Evolutionary conservation across 202 grass and related monocot species (phyloP), one percentile per base, ranked within the genome.

Genomic region (Carex arenaria): DNA sequence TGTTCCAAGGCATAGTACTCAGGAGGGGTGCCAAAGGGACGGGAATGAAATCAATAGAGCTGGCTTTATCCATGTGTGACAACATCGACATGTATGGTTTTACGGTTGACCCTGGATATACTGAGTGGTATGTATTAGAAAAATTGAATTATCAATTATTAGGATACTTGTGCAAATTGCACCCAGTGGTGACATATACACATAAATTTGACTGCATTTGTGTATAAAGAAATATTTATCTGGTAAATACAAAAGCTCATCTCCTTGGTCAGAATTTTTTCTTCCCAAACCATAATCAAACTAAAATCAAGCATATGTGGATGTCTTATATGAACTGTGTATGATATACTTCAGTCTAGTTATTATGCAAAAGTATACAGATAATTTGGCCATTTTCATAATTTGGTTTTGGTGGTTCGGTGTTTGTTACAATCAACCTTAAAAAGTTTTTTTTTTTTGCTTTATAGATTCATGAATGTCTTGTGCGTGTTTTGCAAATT

Each of bases 21-120:
- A 90, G 95, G 88, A 90, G 89, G 81, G 95, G 95, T 83, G 95
- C 95, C 75, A 98, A 98, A 90, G 95, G 95, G 89, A 98, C 95
- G 22, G 92, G 95, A 57, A 95, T 98, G 95, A 98, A 98, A 86
- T 98, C 95, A 36, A 86, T 98, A 86, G 95, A 98, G 80, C 51
- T 98, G 36, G 95, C 95, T 51, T 92, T 95, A 78, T 98, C 95
- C 84, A 95, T 98, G 95, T 95, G 95, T 87, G 95, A 95, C 82
- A 86, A 89, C 77, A 74, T 98, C 11, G 92, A 98, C 54, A 90
- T 95, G 43, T 95, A 95, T 65, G 92, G 95, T 62, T 98, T 98
- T 86, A 98, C 92, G 10, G 95, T 98, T 88, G 92, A 98, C 85
- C 95, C 92, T 68, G 89, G 93, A 42, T 95, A 98, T 84, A 98